Conservation (phyloP, 495 filamentous ascomycete genomes). For the Aspergillus incahuasiensis region DNA sequence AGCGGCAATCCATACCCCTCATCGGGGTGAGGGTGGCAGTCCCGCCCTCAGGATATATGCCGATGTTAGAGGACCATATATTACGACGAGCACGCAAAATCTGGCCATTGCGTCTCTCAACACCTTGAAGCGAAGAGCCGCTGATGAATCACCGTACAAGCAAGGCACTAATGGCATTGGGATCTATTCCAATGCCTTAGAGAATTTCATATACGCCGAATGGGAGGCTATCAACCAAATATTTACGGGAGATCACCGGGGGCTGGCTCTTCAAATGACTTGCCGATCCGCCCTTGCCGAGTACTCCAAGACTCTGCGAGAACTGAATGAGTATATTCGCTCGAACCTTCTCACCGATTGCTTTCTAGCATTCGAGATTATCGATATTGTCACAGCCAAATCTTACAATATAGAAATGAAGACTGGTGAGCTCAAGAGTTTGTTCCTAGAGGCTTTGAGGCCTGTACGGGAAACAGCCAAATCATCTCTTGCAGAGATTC, state of each 20-base stretch:
- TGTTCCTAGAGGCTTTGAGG: slow-evolving; percentile 77
- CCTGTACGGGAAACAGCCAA: slow-evolving; percentile 91
- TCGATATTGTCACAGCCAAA: slow-evolving; percentile 80
- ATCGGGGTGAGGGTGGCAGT: slow-evolving; percentile 46
- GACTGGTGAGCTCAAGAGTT: slow-evolving; percentile 79
- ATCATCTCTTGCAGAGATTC: slow-evolving; percentile 71
- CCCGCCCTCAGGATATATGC: slow-evolving; percentile 74
- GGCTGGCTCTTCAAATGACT: slow-evolving; percentile 68
- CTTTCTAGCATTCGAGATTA: slow-evolving; percentile 92
- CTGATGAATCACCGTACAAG: slow-evolving; percentile 77
- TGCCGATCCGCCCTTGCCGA: slow-evolving; percentile 71
- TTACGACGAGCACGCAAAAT: slow-evolving; percentile 73
- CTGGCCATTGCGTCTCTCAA: slow-evolving; percentile 82
- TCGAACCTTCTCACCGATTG: slow-evolving; percentile 86
- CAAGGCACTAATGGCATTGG: slow-evolving; percentile 92
- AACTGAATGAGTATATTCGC: slow-evolving; percentile 86
- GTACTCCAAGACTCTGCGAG: slow-evolving; percentile 78
- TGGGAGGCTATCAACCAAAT: slow-evolving; percentile 82
- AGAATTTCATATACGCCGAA: slow-evolving; percentile 79
- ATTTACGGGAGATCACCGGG: slow-evolving; percentile 81
- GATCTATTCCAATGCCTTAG: slow-evolving; percentile 80
- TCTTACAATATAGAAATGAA: slow-evolving; percentile 73
- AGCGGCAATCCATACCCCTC: slow-evolving; percentile 45
- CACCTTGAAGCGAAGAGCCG: slow-evolving; percentile 74
- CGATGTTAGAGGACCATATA: slow-evolving; percentile 79